phyloP scores from a whole-genome alignment of 352 stramenopile species.

The Pythium folliculosum region DNA sequence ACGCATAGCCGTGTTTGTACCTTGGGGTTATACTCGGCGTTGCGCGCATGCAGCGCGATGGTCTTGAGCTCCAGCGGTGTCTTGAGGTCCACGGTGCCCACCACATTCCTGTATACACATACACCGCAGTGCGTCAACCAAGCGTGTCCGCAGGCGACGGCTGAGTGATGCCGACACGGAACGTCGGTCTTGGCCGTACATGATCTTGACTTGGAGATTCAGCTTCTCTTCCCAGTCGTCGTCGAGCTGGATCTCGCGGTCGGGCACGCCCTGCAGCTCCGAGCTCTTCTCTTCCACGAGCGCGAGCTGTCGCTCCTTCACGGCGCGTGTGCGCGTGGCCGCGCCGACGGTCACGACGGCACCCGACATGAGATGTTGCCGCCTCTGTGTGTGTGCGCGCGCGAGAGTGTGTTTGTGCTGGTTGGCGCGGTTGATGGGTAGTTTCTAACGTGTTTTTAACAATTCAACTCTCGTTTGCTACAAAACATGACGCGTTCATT shows the following conservation, averaged over 20 bases:
- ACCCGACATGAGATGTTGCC: conserved; percentile 9
- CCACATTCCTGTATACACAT: conserved; percentile 82
- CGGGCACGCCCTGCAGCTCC: conserved; percentile 45
- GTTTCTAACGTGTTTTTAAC: conserved; percentile 1
- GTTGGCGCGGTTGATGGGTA: conserved; percentile 2
- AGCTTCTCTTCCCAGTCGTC: conserved; percentile 82
- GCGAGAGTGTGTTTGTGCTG: not conserved
- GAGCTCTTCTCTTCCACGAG: conserved; percentile 47
- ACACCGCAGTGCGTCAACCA: not conserved
- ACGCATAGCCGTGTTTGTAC: conserved; percentile 27
- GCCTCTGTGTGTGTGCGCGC: not conserved
- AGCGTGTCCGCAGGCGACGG: not conserved
- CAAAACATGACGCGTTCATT: too few species aligned
- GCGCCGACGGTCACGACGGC: conserved; percentile 26
- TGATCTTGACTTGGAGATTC: conserved; percentile 82
- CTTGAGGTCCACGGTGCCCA: conserved; percentile 95
- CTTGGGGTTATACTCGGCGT: conserved; percentile 99
- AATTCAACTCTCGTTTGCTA: too few species aligned
- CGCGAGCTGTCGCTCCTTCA: conserved; percentile 76
- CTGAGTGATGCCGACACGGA: too few species aligned
- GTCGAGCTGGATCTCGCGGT: conserved; percentile 69
- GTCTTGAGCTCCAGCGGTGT: conserved; percentile 96
- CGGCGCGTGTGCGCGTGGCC: conserved; percentile 37
- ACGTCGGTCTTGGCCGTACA: conserved; percentile 35
- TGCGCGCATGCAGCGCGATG: conserved; percentile 96